Evolutionary conservation across 2,329 filamentous ascomycete species (phyloP), one percentile per base, ranked within the genome.

Genomic region (Nothomitra cinnamomea): DNA sequence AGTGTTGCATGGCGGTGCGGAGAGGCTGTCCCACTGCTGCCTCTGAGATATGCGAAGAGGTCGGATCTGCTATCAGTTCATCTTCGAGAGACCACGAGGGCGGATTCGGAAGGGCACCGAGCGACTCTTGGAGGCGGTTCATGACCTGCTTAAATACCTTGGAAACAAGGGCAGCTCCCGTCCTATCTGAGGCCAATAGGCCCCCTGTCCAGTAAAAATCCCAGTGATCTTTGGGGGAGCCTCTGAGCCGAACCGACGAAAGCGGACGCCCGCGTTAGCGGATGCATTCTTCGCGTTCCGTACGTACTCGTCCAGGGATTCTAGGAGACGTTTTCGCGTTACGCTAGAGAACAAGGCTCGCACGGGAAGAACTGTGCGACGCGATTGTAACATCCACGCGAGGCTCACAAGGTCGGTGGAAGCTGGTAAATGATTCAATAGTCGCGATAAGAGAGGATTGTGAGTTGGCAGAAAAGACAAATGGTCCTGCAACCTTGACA

Each of bases 131-230:
- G 13, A 13, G 40, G 35, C 2, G 15, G 3, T 8, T 52, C 50
- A 21, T n/a, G 24, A 15, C 17, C n/a, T 21, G 13, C 8, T 2
- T 40, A 21, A 2, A 19, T 15, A 17, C 13, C 21, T 21, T 17
- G 15, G 35, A 40, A 35, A n/a, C 12, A 6, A 3, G 50, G 50
- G 42, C 3, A 68, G 57, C 15, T 60, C 58, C 28, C 51, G 49
- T 1, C 64, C 66, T 66, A 68, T 68, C 0, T 49, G 56, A 1
- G 58, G 40, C 61, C 63, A 69, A 40, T 68, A 65, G 2, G 66
- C 62, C 1, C 66, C 66, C 51, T 69, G 66, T 2, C 66, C 66
- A 13, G 61, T 68, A 53, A 67, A 69, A 2, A 65, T 57, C 35
- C 65, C 64, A 1, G 51, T 54, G 4, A 63, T 54, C 35, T 49